Evolutionary conservation across 257 asterid genomes (phyloP).

Genomic region (Datura wrightii): DNA sequence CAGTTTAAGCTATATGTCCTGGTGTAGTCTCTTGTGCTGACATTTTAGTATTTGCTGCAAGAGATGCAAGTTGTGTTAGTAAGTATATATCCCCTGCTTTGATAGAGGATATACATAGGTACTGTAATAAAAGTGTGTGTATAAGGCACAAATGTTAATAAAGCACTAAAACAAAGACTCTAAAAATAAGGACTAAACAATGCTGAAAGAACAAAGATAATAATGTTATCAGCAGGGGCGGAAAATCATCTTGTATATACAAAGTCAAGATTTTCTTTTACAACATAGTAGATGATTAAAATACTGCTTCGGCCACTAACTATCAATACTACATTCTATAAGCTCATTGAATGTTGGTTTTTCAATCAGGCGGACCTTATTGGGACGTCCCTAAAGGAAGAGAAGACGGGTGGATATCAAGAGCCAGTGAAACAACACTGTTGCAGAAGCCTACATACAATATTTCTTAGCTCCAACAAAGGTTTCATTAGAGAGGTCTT

Average conservation of each 20-base stretch:
- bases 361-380: constrained; percentile 76
- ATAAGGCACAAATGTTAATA: neutral
- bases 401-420: constrained; percentile 74
- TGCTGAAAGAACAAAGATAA: neutral
- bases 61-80: constrained; percentile 74
- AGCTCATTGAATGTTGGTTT: neutral
- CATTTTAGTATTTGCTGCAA: constrained; percentile 78
- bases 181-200: neutral
- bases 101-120: no score
- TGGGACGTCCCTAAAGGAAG: constrained; percentile 87
- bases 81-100: constrained; percentile 29
- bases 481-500: constrained; percentile 70
- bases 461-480: constrained; percentile 62
- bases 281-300: no score
- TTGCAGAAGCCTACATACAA: constrained; percentile 73
- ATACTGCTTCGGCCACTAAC: no score
- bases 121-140: neutral
- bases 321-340: neutral
- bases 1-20: constrained; percentile 69
- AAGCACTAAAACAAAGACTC: neutral
- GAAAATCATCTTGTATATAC: no score
- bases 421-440: constrained; percentile 62
- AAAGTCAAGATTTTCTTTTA: no score
- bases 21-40: constrained; percentile 77
- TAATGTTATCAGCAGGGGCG: neutral